Evolutionary conservation across 2,329 filamentous ascomycete species (phyloP).

Genomic region (Periconia digitata): DNA sequence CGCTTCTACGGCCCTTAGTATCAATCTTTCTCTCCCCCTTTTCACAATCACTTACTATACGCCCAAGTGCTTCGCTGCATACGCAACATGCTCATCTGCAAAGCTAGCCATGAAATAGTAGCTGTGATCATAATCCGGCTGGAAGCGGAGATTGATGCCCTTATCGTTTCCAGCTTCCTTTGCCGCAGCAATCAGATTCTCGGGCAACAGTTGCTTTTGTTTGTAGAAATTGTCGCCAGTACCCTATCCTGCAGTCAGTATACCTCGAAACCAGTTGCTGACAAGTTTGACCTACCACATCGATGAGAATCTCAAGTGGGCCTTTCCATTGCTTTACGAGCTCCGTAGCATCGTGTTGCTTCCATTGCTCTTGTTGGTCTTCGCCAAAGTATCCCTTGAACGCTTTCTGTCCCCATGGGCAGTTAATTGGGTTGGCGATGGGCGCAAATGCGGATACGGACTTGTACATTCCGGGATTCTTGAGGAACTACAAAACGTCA

Average conservation of each 20-base stretch:
- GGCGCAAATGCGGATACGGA: conserved; percentile 89
- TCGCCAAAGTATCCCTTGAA: conserved; percentile 88
- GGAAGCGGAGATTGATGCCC: conserved; percentile 78
- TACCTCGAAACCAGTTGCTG: not conserved
- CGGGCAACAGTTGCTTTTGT: conserved; percentile 85
- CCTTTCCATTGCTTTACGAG: conserved; percentile 75
- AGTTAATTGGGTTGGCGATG: conserved; percentile 81
- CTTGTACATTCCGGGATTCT: conserved; percentile 87
- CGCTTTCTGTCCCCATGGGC: conserved; percentile 94
- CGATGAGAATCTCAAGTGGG: conserved; percentile 77
- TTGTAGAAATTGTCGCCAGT: conserved; percentile 97
- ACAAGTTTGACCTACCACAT: conserved; percentile 66
- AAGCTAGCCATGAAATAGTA: conserved; percentile 97
- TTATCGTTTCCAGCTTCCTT: conserved; percentile 71
- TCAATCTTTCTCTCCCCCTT: not conserved
- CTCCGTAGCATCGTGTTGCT: conserved; percentile 89
- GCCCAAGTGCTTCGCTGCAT: conserved; percentile 83
- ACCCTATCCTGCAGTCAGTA: conserved; percentile 56
- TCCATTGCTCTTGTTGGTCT: conserved; percentile 73
- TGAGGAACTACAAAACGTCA: conserved; percentile 64
- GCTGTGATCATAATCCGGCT: conserved; percentile 91
- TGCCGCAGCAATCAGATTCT: conserved; percentile 83
- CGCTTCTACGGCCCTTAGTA: conserved; percentile 40
- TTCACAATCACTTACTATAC: conserved; percentile 47
- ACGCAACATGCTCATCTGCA: conserved; percentile 84